A percentile compares a stretch with the other conserved stretches of the same genome.
phyloP scores from a whole-genome alignment of 1,139 yeast species.

The Wickerhamomyces sp. region DNA sequence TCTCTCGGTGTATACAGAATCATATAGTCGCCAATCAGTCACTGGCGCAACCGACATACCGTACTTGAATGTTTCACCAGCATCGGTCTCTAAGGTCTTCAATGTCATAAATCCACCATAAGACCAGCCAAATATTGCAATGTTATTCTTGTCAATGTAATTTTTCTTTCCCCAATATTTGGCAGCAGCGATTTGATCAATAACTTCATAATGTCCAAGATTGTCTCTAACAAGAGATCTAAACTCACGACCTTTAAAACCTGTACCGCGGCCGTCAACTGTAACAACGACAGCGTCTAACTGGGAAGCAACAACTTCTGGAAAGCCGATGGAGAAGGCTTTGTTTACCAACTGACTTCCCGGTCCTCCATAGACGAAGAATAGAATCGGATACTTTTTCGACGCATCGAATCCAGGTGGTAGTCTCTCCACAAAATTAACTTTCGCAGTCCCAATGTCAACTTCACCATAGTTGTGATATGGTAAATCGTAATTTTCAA shows the following conservation, averaged over 20 bases:
- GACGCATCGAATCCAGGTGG: constrained; percentile 56
- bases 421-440: constrained; percentile 55
- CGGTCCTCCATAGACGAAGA: constrained; percentile 80
- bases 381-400: constrained; percentile 58
- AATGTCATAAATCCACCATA: constrained; percentile 77
- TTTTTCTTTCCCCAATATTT: constrained; percentile 46
- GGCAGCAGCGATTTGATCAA: constrained; percentile 69
- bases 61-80: constrained; percentile 53
- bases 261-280: constrained; percentile 83
- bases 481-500: constrained; percentile 47
- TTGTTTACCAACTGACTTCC: constrained; percentile 66
- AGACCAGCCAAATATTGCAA: constrained; percentile 83
- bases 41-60: constrained; percentile 82
- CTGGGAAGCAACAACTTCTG: constrained; percentile 63
- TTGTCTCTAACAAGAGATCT: constrained; percentile 62
- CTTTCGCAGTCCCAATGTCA: constrained; percentile 42
- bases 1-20: constrained; percentile 73
- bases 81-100: constrained; percentile 66
- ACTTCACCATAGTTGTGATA: constrained; percentile 39
- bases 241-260: constrained; percentile 55
- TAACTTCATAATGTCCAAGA: constrained; percentile 63
- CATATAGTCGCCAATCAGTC: constrained; percentile 71
- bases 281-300: constrained; percentile 70
- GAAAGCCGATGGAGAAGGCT: constrained; percentile 49
- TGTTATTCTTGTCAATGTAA: constrained; percentile 52